These are phyloP conservation scores for Aspergillus neotritici DNA, from an alignment of 2,329 filamentous ascomycete genomes.

Conservation along the genomic window DNA sequence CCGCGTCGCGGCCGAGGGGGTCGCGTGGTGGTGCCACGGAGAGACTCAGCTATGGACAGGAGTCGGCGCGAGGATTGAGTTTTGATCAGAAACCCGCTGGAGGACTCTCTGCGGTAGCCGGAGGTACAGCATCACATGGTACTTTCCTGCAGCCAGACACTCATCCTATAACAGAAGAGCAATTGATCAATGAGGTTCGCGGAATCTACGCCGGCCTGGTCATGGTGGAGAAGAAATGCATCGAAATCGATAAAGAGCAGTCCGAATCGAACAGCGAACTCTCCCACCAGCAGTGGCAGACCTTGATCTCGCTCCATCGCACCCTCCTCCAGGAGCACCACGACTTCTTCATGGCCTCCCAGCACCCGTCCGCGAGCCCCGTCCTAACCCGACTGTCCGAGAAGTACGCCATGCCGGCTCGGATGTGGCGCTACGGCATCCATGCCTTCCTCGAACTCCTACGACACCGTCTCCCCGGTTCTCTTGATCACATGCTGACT, in stretches of 20 bases:
- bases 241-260: slow-evolving; percentile 68
- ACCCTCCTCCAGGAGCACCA: slow-evolving; percentile 77
- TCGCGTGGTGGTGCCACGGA: slow-evolving; percentile 9
- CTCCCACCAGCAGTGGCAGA: slow-evolving; percentile 71
- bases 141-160: slow-evolving; percentile 57
- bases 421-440: slow-evolving; percentile 93
- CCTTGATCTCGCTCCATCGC: slow-evolving; percentile 72
- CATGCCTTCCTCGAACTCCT: slow-evolving; percentile 76
- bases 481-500: slow-evolving; percentile 80
- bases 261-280: slow-evolving; percentile 49
- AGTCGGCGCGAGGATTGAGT: slow-evolving; percentile 12
- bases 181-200: slow-evolving; percentile 68
- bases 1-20: slow-evolving; percentile 8
- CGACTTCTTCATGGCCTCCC: slow-evolving; percentile 79
- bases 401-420: slow-evolving; percentile 84
- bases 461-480: slow-evolving; percentile 66
- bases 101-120: slow-evolving; percentile 15
- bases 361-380: slow-evolving; percentile 71
- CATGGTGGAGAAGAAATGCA: slow-evolving; percentile 82
- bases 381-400: slow-evolving; percentile 63
- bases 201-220: slow-evolving; percentile 66
- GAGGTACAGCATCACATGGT: slow-evolving; percentile 24
- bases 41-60: slow-evolving; percentile 12
- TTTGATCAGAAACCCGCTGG: slow-evolving; percentile 14
- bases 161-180: slow-evolving; percentile 66